Conservation (phyloP, 306 rosid species). For the Sicyos edulis region DNA sequence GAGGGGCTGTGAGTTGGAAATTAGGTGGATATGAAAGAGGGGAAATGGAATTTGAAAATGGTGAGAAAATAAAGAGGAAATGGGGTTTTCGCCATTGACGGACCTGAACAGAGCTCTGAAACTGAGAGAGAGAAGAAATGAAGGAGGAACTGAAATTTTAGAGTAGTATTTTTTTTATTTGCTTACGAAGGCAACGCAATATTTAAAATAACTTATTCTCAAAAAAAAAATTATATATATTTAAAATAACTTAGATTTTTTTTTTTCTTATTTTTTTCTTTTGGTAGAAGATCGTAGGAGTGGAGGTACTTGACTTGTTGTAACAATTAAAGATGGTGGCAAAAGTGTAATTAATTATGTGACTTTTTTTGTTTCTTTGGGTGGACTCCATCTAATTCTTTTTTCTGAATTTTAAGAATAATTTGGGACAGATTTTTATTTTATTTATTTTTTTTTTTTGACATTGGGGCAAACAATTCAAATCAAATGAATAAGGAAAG, state of each 20-base stretch:
- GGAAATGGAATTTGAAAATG: neutral
- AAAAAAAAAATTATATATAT: too few species aligned
- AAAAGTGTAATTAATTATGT: conserved; percentile 13
- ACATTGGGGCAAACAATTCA: too few species aligned
- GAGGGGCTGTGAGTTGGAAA: neutral
- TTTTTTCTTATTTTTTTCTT: neutral
- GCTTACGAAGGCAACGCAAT: conserved; percentile 9
- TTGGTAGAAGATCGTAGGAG: neutral
- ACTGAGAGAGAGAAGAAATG: conserved; percentile 27
- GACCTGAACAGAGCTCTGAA: conserved; percentile 37
- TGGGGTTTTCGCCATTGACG: conserved; percentile 8
- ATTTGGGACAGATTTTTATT: too few species aligned
- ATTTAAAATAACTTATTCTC: conserved; percentile 4
- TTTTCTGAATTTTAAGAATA: too few species aligned
- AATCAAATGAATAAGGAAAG: too few species aligned
- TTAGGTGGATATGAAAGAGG: neutral
- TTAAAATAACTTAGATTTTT: neutral
- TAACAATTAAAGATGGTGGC: conserved; percentile 23
- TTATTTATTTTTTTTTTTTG: too few species aligned
- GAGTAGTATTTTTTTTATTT: conserved; percentile 8
- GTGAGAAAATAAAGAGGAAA: neutral
- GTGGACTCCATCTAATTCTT: too few species aligned
- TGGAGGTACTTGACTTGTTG: neutral
- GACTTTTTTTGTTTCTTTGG: neutral
- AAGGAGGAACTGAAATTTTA: neutral